Percentiles rank a stretch among this genome's conserved stretches.
These are phyloP conservation scores for Linnemannia schmuckeri DNA, from an alignment of 192 early-diverging fungal species.

Conservation along the genomic window DNA sequence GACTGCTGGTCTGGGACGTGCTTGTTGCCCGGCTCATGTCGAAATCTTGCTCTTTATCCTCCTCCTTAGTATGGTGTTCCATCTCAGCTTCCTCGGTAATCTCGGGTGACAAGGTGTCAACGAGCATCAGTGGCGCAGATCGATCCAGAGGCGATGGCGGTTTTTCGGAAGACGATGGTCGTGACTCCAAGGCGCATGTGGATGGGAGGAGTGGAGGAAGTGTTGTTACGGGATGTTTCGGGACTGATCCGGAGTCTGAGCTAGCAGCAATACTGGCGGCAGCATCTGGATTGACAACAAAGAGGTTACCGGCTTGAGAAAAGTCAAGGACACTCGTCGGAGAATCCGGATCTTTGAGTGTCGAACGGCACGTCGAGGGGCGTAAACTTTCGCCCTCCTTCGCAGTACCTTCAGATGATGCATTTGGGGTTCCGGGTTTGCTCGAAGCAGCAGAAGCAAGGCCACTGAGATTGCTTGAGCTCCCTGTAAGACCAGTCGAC, in stretches of 20 bases:
- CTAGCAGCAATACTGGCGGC: background rate
- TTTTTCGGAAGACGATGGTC: background rate
- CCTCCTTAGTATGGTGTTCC: background rate
- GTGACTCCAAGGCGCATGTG: background rate
- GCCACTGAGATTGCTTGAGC: background rate
- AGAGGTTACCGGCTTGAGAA: constrained; percentile 48
- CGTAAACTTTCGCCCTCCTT: background rate
- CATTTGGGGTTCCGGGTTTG: background rate
- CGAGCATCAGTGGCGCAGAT: constrained; percentile 16
- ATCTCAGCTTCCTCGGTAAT: background rate
- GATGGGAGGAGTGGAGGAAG: background rate
- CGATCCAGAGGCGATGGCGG: constrained; percentile 13
- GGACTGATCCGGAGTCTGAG: background rate
- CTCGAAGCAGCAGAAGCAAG: constrained; percentile 6
- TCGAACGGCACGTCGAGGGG: constrained; percentile 20
- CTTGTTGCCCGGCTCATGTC: constrained; percentile 32
- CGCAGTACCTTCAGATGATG: background rate
- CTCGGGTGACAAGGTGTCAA: constrained; percentile 4
- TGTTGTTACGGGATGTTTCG: background rate
- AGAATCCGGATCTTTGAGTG: constrained; percentile 44
- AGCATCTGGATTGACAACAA: constrained; percentile 54
- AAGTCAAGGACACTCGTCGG: constrained; percentile 50
- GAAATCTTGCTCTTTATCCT: constrained; percentile 25
- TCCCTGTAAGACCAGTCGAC: background rate
- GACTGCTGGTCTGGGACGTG: background rate